Conservation (phyloP, 179 eudicot species). For the Silene noctiflora region DNA sequence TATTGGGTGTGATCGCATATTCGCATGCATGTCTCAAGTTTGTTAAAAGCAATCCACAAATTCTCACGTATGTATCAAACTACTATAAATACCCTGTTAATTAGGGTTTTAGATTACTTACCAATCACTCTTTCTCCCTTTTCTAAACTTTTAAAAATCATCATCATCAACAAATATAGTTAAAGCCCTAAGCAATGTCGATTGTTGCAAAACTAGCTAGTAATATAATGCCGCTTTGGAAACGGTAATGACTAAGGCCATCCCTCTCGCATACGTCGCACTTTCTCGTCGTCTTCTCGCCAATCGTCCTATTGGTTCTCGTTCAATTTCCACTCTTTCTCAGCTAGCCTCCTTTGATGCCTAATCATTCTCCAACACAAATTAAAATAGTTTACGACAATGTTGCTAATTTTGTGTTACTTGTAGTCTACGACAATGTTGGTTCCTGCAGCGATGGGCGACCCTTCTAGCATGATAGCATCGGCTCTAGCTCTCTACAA, state of each 20-base stretch:
- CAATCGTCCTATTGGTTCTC: neutral
- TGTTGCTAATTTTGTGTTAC: too few relatives aligned
- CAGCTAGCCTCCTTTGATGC: neutral
- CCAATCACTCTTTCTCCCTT: too few relatives aligned
- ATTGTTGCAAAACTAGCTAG: constrained; percentile 15
- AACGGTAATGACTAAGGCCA: neutral
- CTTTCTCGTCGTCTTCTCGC: neutral
- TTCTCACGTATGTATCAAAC: too few relatives aligned
- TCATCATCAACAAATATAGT: too few relatives aligned
- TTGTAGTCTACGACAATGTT: constrained; percentile 67
- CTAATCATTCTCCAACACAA: constrained; percentile 14
- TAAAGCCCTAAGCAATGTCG: constrained; percentile 34
- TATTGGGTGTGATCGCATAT: too few relatives aligned
- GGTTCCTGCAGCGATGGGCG: constrained; percentile 56
- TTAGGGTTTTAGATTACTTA: too few relatives aligned
- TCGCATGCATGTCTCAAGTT: too few relatives aligned
- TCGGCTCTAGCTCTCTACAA: constrained; percentile 63
- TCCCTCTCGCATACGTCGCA: neutral
- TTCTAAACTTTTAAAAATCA: too few relatives aligned
- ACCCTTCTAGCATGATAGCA: constrained; percentile 66
- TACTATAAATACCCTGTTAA: too few relatives aligned
- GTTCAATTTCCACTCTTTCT: constrained; percentile 13
- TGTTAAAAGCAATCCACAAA: too few relatives aligned
- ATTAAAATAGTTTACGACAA: too few relatives aligned
- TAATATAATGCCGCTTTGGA: neutral